phyloP scores from a whole-genome alignment of 1,284 basidiomycete genomes.

The Testicularia cyperi region DNA sequence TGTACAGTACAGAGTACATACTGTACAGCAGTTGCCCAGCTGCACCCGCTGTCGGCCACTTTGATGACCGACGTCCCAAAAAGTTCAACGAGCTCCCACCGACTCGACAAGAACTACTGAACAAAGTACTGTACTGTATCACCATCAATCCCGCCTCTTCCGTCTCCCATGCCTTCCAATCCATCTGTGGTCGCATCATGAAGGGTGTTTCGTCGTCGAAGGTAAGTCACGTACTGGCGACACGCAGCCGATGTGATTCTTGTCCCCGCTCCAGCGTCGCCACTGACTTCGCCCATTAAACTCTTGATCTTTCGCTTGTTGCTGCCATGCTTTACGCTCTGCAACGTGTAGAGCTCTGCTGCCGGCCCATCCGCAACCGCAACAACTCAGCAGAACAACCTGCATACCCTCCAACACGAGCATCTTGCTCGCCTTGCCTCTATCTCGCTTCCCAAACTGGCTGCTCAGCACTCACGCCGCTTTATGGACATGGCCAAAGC shows the following conservation, averaged over 20 bases:
- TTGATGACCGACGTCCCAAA: not conserved
- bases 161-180: no score
- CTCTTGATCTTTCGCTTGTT: constrained; percentile 2
- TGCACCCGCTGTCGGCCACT: not conserved
- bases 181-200: no score
- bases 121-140: constrained; percentile 6
- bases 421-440: constrained; percentile 14
- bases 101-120: constrained; percentile 9
- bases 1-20: not conserved
- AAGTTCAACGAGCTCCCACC: no score
- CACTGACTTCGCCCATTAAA: no score
- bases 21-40: not conserved
- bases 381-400: constrained; percentile 7
- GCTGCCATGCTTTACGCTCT: no score
- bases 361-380: not conserved
- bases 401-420: constrained; percentile 27
- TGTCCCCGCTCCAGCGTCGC: no score
- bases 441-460: constrained; percentile 13
- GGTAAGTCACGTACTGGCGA: no score
- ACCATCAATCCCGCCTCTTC: not conserved
- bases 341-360: no score
- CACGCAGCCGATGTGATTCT: no score
- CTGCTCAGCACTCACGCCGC: constrained; percentile 12
- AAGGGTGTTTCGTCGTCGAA: no score
- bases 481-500: constrained; percentile 16